Evolutionary conservation across 805 yeast species (phyloP), one percentile per base, ranked within the genome.

Genomic region (Tetrapisispora iriomotensis): DNA sequence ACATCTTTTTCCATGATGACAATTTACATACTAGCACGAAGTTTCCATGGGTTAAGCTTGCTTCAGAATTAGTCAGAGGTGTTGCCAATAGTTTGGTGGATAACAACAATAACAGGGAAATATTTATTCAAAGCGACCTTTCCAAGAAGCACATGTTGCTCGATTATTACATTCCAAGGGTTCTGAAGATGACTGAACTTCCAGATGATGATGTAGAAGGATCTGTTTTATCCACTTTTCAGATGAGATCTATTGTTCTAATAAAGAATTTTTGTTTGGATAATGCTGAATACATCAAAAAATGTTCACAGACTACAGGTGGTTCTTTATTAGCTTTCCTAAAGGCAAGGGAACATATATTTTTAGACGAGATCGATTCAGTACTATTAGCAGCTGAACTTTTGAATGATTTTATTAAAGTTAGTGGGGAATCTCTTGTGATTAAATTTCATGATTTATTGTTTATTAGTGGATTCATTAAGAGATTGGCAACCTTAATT

Each of bases 1-100:
- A 43, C 21, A 23, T 35, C 2, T 45, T 50, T 20, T 45, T 56
- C 15, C 41, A 44, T 17, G 27, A 30, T 15, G 37, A 28, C 12
- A n/a, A 17, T n/a, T 6, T 10, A 8, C 3, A 22, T 22, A 8
- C 8, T 21, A 31, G 21, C 8, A 24, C 25, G n/a, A 30, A 21
- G 7, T n/a, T 41, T 6, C 41, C 45, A n/a, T 48, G 44, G 40
- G 43, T 47, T 28, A 44, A 44, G 18, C 15, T 61, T 19, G 42
- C 45, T 8, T 52, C 61, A 14, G 64, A 58, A 39, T 18, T 59
- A 24, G 45, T 55, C 2, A 53, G 65, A 39, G 60, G 62, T 35
- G 40, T 60, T 10, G 62, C 64, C 0, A 61, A 61, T 39, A 36
- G 53, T 23, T 29, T 61, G 13, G 56, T 56, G 1, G 64, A 61